Conservation (phyloP, 2,329 filamentous ascomycete species). For the Penicillium brasilianum region DNA sequence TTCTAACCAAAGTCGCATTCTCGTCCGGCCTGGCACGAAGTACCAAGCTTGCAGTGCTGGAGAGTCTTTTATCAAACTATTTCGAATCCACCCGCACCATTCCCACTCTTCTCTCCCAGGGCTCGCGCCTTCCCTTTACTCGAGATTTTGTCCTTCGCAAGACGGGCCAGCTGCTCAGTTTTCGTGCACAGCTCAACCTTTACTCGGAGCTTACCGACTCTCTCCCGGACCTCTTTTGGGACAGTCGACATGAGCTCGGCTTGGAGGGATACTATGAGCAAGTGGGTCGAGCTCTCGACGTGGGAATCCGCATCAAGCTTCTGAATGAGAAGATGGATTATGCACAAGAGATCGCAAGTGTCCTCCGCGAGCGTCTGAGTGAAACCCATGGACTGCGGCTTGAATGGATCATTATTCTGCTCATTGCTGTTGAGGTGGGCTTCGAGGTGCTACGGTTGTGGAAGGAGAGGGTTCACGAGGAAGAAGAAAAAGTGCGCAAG, state of each 20-base stretch:
- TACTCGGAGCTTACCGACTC: conserved; percentile 97
- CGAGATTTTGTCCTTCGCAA: conserved; percentile 86
- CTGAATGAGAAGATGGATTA: conserved; percentile 98
- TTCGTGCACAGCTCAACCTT: conserved; percentile 91
- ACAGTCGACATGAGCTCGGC: conserved; percentile 83
- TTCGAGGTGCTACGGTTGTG: conserved; percentile 81
- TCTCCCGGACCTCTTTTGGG: conserved; percentile 96
- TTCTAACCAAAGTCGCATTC: conserved; percentile 93
- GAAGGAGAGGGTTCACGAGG: conserved; percentile 61
- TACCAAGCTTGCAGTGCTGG: conserved; percentile 91
- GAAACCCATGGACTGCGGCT: conserved; percentile 87
- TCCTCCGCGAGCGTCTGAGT: conserved; percentile 83
- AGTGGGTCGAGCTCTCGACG: conserved; percentile 86
- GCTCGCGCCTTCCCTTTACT: conserved; percentile 66
- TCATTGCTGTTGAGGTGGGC: conserved; percentile 90
- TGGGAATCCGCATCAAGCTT: conserved; percentile 85
- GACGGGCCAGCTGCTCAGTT: conserved; percentile 86
- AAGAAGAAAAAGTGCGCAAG: conserved; percentile 31
- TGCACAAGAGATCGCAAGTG: conserved; percentile 89
- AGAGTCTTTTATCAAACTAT: conserved; percentile 80
- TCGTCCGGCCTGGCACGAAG: conserved; percentile 90
- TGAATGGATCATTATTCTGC: conserved; percentile 93
- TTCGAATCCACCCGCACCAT: conserved; percentile 86
- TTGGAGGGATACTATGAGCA: conserved; percentile 95
- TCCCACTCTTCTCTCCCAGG: conserved; percentile 74